Percentiles rank a stretch among this genome's conserved stretches.
phyloP scores from a whole-genome alignment of 2,329 filamentous ascomycete species.

The Pseudogymnoascus sp. region DNA sequence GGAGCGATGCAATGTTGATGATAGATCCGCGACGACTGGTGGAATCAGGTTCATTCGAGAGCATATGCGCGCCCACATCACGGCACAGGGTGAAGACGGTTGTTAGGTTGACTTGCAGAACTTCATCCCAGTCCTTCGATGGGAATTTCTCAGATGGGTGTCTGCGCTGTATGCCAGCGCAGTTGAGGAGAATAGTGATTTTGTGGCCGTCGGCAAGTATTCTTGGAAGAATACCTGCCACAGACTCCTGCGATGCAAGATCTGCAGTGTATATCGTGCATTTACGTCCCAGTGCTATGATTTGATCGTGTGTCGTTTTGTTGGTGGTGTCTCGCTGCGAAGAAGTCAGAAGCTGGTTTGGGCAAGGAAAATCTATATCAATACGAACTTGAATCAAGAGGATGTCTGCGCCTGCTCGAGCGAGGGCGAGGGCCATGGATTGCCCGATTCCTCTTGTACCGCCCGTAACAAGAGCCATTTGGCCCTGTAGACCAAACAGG shows the following conservation, averaged over 20 bases:
- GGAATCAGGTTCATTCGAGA: conserved; percentile 39
- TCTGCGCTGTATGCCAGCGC: conserved; percentile 77
- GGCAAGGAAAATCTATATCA: neutral
- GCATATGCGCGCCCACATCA: conserved; percentile 72
- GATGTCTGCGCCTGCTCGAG: conserved; percentile 32
- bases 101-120: conserved; percentile 80
- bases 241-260: conserved; percentile 50
- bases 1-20: conserved; percentile 72
- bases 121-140: conserved; percentile 65
- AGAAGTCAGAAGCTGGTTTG: neutral
- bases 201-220: conserved; percentile 47
- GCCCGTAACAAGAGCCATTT: conserved; percentile 31
- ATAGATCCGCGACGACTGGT: conserved; percentile 53
- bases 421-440: conserved; percentile 29
- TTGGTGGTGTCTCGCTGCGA: conserved; percentile 23
- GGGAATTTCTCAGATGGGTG: conserved; percentile 71
- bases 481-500: conserved; percentile 28
- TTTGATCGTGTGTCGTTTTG: conserved; percentile 45
- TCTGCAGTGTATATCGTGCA: conserved; percentile 62
- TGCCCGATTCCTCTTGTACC: conserved; percentile 32
- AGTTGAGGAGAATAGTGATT: conserved; percentile 68
- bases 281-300: conserved; percentile 58
- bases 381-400: conserved; percentile 30
- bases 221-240: conserved; percentile 50
- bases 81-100: conserved; percentile 71